phyloP scores from a whole-genome alignment of 257 asterid species.

The Schizonepeta tenuifolia region DNA sequence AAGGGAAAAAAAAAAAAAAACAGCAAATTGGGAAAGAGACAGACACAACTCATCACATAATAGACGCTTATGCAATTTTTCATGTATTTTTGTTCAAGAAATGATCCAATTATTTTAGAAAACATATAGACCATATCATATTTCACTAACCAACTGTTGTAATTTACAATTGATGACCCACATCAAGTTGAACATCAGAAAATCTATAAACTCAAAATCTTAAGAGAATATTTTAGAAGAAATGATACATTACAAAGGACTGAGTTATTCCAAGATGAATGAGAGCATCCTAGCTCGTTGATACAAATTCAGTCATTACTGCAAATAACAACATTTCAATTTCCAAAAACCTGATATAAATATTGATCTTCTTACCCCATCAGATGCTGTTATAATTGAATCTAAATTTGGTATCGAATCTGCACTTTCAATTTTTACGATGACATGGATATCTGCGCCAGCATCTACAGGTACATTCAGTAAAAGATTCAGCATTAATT shows the following conservation, averaged over 20 bases:
- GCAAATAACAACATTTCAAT: background rate
- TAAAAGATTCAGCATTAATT: slow-evolving; percentile 8
- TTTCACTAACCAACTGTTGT: background rate
- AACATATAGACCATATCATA: slow-evolving; percentile 14
- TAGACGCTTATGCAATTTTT: background rate
- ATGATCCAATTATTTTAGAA: slow-evolving; percentile 7
- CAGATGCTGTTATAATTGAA: slow-evolving; percentile 91
- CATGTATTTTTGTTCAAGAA: slow-evolving; percentile 1
- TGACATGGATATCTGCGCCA: slow-evolving; percentile 89
- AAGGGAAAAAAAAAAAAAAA: slow-evolving; percentile 6
- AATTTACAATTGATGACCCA: background rate
- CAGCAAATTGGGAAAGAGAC: slow-evolving; percentile 18
- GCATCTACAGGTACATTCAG: slow-evolving; percentile 45
- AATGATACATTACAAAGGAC: background rate
- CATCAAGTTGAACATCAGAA: slow-evolving; percentile 11
- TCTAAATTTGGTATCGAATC: slow-evolving; percentile 89
- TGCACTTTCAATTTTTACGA: slow-evolving; percentile 94
- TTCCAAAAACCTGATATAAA: slow-evolving; percentile 6
- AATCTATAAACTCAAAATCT: background rate
- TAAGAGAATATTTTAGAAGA: background rate
- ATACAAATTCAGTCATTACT: background rate
- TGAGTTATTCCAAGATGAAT: background rate
- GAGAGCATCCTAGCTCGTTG: background rate
- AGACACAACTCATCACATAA: slow-evolving; percentile 11
- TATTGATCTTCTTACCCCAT: slow-evolving; percentile 67